Conservation (phyloP, 2,329 filamentous ascomycete species). For the Pseudovirgaria hyperparasitica region DNA sequence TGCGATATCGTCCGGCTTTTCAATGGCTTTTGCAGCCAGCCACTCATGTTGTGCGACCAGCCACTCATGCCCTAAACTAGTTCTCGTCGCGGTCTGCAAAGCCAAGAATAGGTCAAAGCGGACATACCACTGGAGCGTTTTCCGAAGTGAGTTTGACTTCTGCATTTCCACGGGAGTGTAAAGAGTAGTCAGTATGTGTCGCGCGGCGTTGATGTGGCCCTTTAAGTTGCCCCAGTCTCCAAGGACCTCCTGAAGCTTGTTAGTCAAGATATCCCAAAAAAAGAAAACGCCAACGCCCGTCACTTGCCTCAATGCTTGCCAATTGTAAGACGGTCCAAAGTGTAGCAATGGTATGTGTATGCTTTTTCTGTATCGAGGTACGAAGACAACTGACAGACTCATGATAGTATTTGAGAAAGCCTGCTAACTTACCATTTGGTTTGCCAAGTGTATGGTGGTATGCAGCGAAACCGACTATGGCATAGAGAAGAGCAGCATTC, state of each 20-base stretch:
- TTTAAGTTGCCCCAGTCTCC: conserved; percentile 93
- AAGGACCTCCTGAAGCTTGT: conserved; percentile 60
- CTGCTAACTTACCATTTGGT: conserved; percentile 59
- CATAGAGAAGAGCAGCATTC: conserved; percentile 74
- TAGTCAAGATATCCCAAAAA: conserved; percentile 1
- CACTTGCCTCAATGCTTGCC: conserved; percentile 75
- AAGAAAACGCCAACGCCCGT: conserved; percentile 3
- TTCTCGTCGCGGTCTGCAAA: conserved; percentile 67
- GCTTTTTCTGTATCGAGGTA: conserved; percentile 54
- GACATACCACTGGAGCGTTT: conserved; percentile 77
- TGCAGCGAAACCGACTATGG: conserved; percentile 74
- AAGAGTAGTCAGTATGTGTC: conserved; percentile 64
- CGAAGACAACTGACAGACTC: conserved; percentile 70
- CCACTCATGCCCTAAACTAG: conserved; percentile 66
- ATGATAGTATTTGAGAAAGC: conserved; percentile 85
- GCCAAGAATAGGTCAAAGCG: conserved; percentile 79
- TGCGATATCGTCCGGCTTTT: conserved; percentile 48
- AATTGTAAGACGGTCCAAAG: conserved; percentile 82
- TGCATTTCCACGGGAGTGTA: conserved; percentile 66
- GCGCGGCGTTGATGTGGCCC: conserved; percentile 82
- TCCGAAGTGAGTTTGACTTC: conserved; percentile 55
- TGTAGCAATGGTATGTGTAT: conserved; percentile 59
- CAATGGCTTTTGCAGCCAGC: conserved; percentile 44
- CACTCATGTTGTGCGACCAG: conserved; percentile 53
- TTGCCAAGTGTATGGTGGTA: conserved; percentile 69